Conservation (phyloP, 257 asterid genomes). For the Thymus mandschuricus region DNA sequence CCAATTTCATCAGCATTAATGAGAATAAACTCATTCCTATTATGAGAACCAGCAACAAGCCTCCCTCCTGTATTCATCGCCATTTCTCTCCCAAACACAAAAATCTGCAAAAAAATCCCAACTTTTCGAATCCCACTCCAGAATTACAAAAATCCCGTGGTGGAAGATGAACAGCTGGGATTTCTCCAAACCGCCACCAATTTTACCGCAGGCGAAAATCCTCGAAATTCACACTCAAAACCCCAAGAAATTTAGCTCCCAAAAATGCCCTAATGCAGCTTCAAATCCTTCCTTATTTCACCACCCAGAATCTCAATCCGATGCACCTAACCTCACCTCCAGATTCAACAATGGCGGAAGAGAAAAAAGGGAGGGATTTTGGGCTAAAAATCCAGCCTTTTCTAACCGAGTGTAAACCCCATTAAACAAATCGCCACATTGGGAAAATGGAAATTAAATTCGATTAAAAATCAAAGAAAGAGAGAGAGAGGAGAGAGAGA, state of each 20-base stretch:
- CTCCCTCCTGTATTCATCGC: slow-evolving; percentile 83
- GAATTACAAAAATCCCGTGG: slow-evolving; percentile 4
- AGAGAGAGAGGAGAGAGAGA: slow-evolving; percentile 3
- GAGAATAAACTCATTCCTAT: slow-evolving; percentile 74
- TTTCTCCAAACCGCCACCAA: slow-evolving; percentile 18
- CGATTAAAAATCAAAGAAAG: slow-evolving; percentile 18
- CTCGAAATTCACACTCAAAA: slow-evolving; percentile 22
- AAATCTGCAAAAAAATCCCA: slow-evolving; percentile 28
- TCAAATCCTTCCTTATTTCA: slow-evolving; percentile 7
- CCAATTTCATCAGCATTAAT: slow-evolving; percentile 90
- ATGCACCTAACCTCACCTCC: slow-evolving; percentile 39
- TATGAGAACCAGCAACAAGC: slow-evolving; percentile 88
- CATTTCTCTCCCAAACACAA: slow-evolving; percentile 37
- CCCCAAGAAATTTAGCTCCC: slow-evolving; percentile 33
- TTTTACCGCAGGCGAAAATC: slow-evolving; percentile 7
- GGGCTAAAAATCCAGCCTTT: slow-evolving; percentile 46
- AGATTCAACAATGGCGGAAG: slow-evolving; percentile 43
- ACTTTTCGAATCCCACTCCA: slow-evolving; percentile 38
- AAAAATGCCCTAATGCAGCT: slow-evolving; percentile 29
- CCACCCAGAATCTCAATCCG: slow-evolving; percentile 5
- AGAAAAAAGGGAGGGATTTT: slow-evolving; percentile 33
- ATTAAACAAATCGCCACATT: slow-evolving; percentile 41
- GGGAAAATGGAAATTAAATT: slow-evolving; percentile 42
- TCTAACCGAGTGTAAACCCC: slow-evolving; percentile 44
- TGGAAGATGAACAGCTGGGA: slow-evolving; percentile 25